Evolutionary conservation across 2,329 filamentous ascomycete species (phyloP).

Genomic region (Bertia moriformis): DNA sequence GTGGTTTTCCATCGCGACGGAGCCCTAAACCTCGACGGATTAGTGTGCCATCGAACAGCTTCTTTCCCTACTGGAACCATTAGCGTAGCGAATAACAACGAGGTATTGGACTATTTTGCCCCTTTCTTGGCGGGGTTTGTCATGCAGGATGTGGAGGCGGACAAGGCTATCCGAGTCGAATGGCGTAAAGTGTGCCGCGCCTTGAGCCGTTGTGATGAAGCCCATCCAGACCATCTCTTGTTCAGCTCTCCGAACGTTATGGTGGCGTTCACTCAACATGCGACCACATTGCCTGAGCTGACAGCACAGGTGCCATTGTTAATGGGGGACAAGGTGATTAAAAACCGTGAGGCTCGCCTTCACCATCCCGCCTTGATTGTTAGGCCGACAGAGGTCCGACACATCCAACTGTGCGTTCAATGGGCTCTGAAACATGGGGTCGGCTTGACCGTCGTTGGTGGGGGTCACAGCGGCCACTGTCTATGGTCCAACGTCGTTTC

Average conservation of each 20-base stretch:
- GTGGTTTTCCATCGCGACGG: slow-evolving; percentile 39
- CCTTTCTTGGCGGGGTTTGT: slow-evolving; percentile 32
- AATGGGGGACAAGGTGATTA: slow-evolving; percentile 17
- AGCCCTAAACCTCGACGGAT: slow-evolving; percentile 23
- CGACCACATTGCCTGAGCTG: slow-evolving; percentile 26
- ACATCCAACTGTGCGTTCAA: slow-evolving; percentile 37
- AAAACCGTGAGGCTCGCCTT: slow-evolving; percentile 33
- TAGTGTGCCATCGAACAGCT: slow-evolving; percentile 30
- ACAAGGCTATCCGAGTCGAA: slow-evolving; percentile 15
- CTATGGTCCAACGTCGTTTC: slow-evolving; percentile 33
- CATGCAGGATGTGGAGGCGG: slow-evolving; percentile 13
- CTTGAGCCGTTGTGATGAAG: slow-evolving; percentile 22
- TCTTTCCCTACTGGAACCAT: slow-evolving; percentile 28
- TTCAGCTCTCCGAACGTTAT: slow-evolving; percentile 35
- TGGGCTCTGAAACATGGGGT: slow-evolving; percentile 34
- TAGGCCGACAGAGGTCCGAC: slow-evolving; percentile 25
- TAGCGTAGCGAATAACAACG: slow-evolving; percentile 26
- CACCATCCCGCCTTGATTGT: slow-evolving; percentile 26
- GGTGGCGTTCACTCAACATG: slow-evolving; percentile 30
- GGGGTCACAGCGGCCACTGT: slow-evolving; percentile 46
- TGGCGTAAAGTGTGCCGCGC: slow-evolving; percentile 38
- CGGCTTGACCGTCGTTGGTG: slow-evolving; percentile 35
- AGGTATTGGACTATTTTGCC: slow-evolving; percentile 31
- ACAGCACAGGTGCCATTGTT: slow-evolving; percentile 20
- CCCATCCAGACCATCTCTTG: slow-evolving; percentile 19